Evolutionary conservation across 176 grass and related monocot species (phyloP), one percentile per base, ranked within the genome.

Genomic region (Urochloa ruziziensis): DNA sequence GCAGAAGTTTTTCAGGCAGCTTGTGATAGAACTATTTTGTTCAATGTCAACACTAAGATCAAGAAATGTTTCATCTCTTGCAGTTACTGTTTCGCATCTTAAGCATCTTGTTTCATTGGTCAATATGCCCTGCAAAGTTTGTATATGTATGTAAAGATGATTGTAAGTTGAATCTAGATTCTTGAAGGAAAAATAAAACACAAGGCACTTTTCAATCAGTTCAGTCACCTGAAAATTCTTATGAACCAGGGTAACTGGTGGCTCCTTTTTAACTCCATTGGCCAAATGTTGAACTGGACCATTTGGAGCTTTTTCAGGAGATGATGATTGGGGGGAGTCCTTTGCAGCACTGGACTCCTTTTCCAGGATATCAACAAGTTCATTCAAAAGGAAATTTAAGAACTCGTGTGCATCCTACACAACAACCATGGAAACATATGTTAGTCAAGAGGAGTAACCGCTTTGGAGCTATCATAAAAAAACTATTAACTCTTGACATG

Each of bases 11-110:
- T 95, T 95, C 85, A 95, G 83, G 75, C 96, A 95, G 84, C 96
- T 94, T 67, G 96, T 98, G 37, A 93, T 98, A 58, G 93, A 95
- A 88, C 88, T 98, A 82, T 98, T 98, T 88, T 98, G 96, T 85
- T 95, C 93, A 74, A 98, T 95, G 28, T 98, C 96, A 63, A 98
- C 78, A 86, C 93, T 98, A 56, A 98, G 75, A 80, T 95, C 93
- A 39, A 95, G 90, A 84, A 98, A 98, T 21, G 91, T 93, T 77
- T 98, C 96, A 33, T 98, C 96, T 77, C 91, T 92, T 65, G 93
- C 89, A 32, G 96, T 98, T 77, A 95, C 96, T 53, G 96, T 98
- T 63, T 98, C 96, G 7, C 96, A 98, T 68, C 87, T 88, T 88
- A 98, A 84, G 67, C 93, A 98, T 82, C 87, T 89, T 66, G 91